These are phyloP conservation scores for Suillus sp. DNA, from an alignment of 768 basidiomycete genomes.

Conservation along the genomic window DNA sequence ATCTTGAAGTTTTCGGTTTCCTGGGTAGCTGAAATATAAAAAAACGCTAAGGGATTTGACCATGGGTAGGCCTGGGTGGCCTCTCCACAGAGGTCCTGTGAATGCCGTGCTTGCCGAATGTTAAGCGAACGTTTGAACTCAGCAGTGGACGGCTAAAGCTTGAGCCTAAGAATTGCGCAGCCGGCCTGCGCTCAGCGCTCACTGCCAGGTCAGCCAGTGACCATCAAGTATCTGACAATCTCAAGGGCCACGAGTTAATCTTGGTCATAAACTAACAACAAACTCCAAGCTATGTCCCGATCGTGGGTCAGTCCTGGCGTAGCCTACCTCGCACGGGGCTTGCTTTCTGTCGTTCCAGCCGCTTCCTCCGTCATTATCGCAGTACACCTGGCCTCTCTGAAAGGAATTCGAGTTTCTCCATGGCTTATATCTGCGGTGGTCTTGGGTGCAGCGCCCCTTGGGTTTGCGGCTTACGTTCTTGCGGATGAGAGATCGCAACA, in stretches of 20 bases:
- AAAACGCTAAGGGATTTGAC: no score
- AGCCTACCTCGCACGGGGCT: constrained; percentile 20
- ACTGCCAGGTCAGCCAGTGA: not conserved
- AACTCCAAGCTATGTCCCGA: not conserved
- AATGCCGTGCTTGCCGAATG: no score
- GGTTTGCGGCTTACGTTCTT: constrained; percentile 9
- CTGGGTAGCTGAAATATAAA: no score
- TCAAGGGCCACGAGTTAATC: not conserved
- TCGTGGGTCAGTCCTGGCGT: constrained; percentile 25
- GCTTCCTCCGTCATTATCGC: constrained; percentile 18
- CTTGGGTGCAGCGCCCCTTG: constrained; percentile 7
- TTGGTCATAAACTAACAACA: not conserved
- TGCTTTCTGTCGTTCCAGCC: constrained; percentile 20
- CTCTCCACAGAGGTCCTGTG: no score
- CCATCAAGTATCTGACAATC: not conserved
- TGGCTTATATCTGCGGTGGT: constrained; percentile 14
- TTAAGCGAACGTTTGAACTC: no score
- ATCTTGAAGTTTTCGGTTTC: no score
- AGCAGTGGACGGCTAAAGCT: no score
- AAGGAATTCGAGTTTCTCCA: constrained; percentile 18
- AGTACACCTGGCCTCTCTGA: constrained; percentile 13
- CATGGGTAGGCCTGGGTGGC: no score
- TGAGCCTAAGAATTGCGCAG: no score
- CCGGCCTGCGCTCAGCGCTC: no score
- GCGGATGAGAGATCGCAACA: constrained; percentile 14